Evolutionary conservation across 192 early-diverging fungal genomes (phyloP), one percentile per base, ranked within the genome.

Genomic region (Backusella luteola): DNA sequence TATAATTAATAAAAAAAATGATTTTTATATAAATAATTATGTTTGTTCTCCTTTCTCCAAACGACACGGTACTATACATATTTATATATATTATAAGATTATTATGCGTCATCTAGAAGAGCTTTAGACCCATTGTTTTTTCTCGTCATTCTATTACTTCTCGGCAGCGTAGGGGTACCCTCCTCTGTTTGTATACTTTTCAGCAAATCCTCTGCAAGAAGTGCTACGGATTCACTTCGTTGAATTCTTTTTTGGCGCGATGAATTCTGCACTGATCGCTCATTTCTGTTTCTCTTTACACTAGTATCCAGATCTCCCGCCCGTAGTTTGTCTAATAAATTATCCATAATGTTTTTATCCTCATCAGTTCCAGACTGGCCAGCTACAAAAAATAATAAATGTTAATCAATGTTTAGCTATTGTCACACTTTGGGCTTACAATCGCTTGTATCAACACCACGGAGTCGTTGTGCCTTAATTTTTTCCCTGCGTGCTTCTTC

Each of bases 321-420:
- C 32, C 91, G 84, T 35, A 94, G 84, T 34, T 87, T 89, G 74
- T 94, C 91, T 26, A 94, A 84, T 70, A 94, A 73, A 76, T 92
- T 91, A 66, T 94, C 93, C 81, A 94, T 92, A 39, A 93, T 87
- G 42, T 92, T 89, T 76, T 94, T 93, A 67, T 93, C 92, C 8
- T 83, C 88, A 19, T 86, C 84, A 26, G 73, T 73, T 56, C 83
- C 86, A 34, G 80, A 78, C 66, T 75, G 42, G 23, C 21, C 41
- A 68, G 34, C 68, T 70, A 72, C 36, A 56, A 19, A 39, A 38
- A 9, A 34, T 66, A 32, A 56, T n/a, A 73, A 39, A 49, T 12
- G 67, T 73, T 63, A 75, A 38, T 46, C 32, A 14, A 26, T 68
- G 15, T n/a, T 26, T 66, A 17, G 7, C 66, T 66, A 59, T 32